Evolutionary conservation across 2,329 filamentous ascomycete species (phyloP).

Genomic region (Paecilomyces niveus): DNA sequence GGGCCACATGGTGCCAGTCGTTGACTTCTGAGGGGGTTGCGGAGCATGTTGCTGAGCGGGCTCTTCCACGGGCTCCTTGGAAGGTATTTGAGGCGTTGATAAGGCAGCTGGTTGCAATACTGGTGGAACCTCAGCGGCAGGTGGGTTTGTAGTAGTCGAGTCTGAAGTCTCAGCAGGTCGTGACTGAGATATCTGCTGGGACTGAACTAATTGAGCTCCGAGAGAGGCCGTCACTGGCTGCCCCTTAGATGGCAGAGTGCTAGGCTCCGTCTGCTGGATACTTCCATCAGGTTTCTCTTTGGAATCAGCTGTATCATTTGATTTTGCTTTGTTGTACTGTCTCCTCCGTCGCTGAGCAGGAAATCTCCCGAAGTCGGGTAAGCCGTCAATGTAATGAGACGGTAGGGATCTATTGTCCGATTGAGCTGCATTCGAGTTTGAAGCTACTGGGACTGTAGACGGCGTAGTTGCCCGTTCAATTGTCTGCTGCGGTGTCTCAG

Average conservation of each 20-base stretch:
- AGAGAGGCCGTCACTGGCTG: neutral
- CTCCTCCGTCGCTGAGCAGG: slow-evolving; percentile 16
- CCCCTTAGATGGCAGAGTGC: neutral
- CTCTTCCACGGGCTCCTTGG: neutral
- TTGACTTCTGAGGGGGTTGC: neutral
- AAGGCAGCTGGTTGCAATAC: neutral
- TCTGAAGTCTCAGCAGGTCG: neutral
- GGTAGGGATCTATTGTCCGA: neutral
- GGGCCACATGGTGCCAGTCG: slow-evolving; percentile 43
- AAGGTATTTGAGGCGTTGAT: neutral
- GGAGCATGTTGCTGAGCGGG: neutral
- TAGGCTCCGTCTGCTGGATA: neutral
- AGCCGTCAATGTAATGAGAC: slow-evolving; percentile 4
- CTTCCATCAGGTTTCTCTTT: neutral
- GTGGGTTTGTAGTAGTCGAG: neutral
- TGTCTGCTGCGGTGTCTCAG: neutral
- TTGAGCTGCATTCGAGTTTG: neutral
- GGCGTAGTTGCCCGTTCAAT: neutral
- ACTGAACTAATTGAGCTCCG: neutral
- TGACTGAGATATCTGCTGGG: neutral
- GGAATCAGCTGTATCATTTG: neutral
- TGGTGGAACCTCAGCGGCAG: neutral
- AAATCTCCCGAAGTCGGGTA: slow-evolving; percentile 18
- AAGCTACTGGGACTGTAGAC: neutral
- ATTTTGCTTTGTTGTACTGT: neutral